These are phyloP conservation scores for Ogataea angusta DNA, from an alignment of 805 yeast genomes.

Conservation along the genomic window DNA sequence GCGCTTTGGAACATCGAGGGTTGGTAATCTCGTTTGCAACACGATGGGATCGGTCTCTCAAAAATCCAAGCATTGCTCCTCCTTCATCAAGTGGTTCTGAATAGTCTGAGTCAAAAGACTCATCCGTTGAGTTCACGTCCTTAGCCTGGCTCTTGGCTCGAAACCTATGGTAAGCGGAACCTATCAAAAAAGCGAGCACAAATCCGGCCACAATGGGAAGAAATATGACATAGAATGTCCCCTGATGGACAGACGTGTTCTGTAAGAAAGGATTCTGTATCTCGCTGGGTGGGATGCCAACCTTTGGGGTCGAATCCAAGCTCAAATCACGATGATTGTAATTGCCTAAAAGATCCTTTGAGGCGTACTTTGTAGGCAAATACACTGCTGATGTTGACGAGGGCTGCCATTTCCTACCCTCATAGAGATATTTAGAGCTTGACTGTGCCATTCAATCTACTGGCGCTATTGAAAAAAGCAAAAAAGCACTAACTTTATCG, in stretches of 20 bases:
- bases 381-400: too few species aligned
- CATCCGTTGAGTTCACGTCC: constrained; percentile 15
- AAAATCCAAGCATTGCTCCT: too few species aligned
- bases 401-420: too few species aligned
- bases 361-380: too few species aligned
- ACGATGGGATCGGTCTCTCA: too few species aligned
- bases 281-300: constrained; percentile 16
- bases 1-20: too few species aligned
- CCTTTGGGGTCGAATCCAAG: constrained; percentile 4
- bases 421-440: too few species aligned
- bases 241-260: constrained; percentile 19
- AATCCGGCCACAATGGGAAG: constrained; percentile 27
- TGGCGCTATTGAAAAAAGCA: not conserved
- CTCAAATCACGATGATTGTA: not conserved
- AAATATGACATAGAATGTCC: constrained; percentile 28
- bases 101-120: constrained; percentile 13
- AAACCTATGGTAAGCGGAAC: constrained; percentile 20
- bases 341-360: not conserved
- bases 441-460: too few species aligned
- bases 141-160: constrained; percentile 25
- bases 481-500: constrained; percentile 1
- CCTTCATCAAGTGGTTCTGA: constrained; percentile 5
- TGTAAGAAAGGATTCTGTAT: constrained; percentile 26
- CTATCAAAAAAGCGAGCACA: constrained; percentile 22
- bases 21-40: too few species aligned